These are phyloP conservation scores for Bryoerythrophyllum caledonicum DNA, from an alignment of 225 moss, liverwort and hornwort genomes.

Conservation along the genomic window DNA sequence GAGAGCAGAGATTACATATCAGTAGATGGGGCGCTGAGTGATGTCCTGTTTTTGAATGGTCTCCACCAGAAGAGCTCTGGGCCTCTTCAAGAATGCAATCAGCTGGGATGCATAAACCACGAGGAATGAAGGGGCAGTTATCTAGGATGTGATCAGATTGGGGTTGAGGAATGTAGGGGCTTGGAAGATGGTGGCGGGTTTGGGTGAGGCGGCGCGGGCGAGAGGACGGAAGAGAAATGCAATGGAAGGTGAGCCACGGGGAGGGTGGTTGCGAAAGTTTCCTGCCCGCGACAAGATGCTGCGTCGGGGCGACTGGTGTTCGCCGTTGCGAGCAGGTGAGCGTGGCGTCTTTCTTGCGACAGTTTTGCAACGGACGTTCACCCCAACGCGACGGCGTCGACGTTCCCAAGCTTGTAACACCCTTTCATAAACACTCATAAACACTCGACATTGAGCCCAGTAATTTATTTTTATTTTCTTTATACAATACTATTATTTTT, in stretches of 20 bases:
- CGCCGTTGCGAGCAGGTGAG: not conserved
- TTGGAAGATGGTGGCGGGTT: not conserved
- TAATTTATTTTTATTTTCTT: too few relatives aligned
- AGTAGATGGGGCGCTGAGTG: too few relatives aligned
- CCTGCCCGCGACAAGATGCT: not conserved
- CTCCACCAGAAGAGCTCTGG: not conserved
- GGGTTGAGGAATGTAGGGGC: not conserved
- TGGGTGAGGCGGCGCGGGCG: not conserved
- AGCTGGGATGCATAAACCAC: not conserved
- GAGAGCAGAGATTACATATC: too few relatives aligned
- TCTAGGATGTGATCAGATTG: not conserved
- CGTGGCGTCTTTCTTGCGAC: not conserved
- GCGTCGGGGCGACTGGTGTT: not conserved
- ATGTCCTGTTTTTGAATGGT: not conserved
- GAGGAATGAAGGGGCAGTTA: not conserved
- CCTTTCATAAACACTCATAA: too few relatives aligned
- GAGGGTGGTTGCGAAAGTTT: not conserved
- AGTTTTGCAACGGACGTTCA: not conserved
- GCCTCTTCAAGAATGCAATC: not conserved
- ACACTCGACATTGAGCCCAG: too few relatives aligned
- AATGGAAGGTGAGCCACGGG: not conserved
- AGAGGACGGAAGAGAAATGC: not conserved
- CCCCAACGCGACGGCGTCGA: too few relatives aligned
- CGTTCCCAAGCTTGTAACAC: too few relatives aligned
- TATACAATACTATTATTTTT: too few relatives aligned